A percentile compares a stretch with the other conserved stretches of the same genome.
Evolutionary conservation across 495 filamentous ascomycete genomes (phyloP).

Genomic region (Podospora comata): DNA sequence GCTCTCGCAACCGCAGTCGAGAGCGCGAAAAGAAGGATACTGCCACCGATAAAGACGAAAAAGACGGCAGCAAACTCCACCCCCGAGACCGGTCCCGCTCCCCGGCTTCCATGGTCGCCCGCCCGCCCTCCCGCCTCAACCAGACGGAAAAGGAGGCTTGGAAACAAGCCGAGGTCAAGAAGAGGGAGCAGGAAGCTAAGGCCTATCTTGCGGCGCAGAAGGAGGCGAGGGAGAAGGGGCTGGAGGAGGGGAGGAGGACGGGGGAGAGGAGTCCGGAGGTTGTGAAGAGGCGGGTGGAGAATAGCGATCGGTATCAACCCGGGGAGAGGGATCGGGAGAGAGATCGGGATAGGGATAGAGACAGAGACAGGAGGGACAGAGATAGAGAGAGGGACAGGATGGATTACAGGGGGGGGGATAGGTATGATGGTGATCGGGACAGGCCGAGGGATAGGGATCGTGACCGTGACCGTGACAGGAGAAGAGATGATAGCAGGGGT

Average conservation of each 20-base stretch:
- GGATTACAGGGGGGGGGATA: conserved; percentile 19
- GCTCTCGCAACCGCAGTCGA: conserved; percentile 34
- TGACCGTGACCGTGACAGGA: conserved; percentile 24
- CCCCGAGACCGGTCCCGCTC: conserved; percentile 35
- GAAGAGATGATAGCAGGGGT: conserved; percentile 6
- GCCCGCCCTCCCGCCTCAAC: conserved; percentile 32
- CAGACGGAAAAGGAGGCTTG: conserved; percentile 41
- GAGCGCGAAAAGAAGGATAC: conserved; percentile 22
- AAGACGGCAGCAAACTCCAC: background rate
- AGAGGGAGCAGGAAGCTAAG: conserved; percentile 57
- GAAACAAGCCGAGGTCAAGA: conserved; percentile 54
- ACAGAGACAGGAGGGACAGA: conserved; percentile 19
- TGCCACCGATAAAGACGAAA: conserved; percentile 18
- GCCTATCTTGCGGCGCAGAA: conserved; percentile 53
- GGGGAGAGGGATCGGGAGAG: conserved; percentile 38
- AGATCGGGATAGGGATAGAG: conserved; percentile 19
- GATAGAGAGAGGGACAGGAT: conserved; percentile 13
- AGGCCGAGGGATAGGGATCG: conserved; percentile 20
- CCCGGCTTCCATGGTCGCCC: conserved; percentile 22
- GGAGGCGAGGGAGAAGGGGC: conserved; percentile 50
- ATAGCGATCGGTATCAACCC: conserved; percentile 46
- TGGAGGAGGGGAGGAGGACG: conserved; percentile 42
- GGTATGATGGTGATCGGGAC: conserved; percentile 19
- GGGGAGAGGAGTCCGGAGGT: conserved; percentile 45
- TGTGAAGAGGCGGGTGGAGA: conserved; percentile 43